Evolutionary conservation across 192 early-diverging fungal genomes (phyloP).

Genomic region (Entophlyctis luteolus): DNA sequence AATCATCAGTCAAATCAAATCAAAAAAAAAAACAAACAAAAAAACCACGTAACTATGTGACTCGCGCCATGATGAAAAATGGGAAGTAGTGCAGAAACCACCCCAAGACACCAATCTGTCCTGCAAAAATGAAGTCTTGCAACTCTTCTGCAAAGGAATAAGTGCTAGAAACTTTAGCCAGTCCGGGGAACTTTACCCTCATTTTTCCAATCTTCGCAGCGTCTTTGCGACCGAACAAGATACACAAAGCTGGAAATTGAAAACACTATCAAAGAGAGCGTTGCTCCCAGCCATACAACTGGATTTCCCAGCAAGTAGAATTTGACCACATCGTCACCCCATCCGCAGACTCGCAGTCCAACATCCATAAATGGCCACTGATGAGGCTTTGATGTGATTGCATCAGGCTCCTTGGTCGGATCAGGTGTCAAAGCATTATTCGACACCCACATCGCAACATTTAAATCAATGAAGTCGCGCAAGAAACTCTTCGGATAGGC

Average conservation of each 20-base stretch:
- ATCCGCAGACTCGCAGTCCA: slow-evolving; percentile 91
- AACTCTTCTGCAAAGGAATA: slow-evolving; percentile 38
- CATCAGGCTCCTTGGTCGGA: slow-evolving; percentile 83
- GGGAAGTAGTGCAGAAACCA: slow-evolving; percentile 93
- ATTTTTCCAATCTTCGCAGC: slow-evolving; percentile 55
- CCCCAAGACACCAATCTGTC: slow-evolving; percentile 69
- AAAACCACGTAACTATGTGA: slow-evolving; percentile 64
- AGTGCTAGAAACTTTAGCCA: background rate
- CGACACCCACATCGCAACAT: slow-evolving; percentile 89
- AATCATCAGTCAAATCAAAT: background rate
- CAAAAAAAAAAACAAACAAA: background rate
- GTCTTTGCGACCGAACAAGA: slow-evolving; percentile 60
- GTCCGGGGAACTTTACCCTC: slow-evolving; percentile 8
- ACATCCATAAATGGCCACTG: slow-evolving; percentile 90
- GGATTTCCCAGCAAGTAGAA: slow-evolving; percentile 91
- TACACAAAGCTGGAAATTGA: slow-evolving; percentile 45
- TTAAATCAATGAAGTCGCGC: slow-evolving; percentile 81
- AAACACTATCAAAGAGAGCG: slow-evolving; percentile 52
- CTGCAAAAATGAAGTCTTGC: slow-evolving; percentile 68
- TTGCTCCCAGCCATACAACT: slow-evolving; percentile 81
- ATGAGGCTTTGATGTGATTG: slow-evolving; percentile 69
- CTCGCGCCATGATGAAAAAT: slow-evolving; percentile 94
- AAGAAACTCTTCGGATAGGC: slow-evolving; percentile 73
- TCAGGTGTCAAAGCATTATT: slow-evolving; percentile 95
- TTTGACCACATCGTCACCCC: slow-evolving; percentile 80